Evolutionary conservation across 257 asterid genomes (phyloP).

Genomic region (Henckelia pumila): DNA sequence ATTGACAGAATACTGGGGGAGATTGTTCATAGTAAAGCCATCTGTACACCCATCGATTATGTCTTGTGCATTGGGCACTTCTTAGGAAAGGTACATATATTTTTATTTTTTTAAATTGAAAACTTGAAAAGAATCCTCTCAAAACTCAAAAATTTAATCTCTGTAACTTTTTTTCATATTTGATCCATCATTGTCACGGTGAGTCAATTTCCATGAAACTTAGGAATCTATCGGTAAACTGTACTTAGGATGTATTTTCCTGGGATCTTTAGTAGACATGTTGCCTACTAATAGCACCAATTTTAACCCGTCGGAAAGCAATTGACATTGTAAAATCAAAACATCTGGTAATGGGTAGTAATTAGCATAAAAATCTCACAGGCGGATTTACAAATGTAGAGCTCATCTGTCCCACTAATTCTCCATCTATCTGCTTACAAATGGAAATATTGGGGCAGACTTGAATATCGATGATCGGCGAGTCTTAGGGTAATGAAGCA

Average conservation of each 20-base stretch:
- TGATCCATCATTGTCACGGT: neutral
- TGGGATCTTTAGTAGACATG: neutral
- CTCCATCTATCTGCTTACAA: neutral
- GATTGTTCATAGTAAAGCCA: constrained; percentile 84
- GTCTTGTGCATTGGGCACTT: constrained; percentile 90
- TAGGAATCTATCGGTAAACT: neutral
- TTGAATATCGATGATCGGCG: neutral
- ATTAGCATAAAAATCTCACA: too few species aligned
- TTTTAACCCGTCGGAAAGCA: neutral
- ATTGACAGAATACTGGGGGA: constrained; percentile 90
- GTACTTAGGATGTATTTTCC: neutral
- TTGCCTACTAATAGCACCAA: neutral
- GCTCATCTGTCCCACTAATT: neutral
- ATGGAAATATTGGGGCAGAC: neutral
- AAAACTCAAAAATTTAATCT: neutral
- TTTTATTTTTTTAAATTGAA: constrained; percentile 1
- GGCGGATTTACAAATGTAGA: neutral
- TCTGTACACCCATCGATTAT: constrained; percentile 73
- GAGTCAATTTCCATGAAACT: neutral
- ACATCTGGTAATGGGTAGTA: neutral
- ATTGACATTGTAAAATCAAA: neutral
- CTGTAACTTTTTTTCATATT: neutral
- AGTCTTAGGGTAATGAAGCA: neutral
- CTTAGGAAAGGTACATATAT: constrained; percentile 64
- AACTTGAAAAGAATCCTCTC: constrained; percentile 1